Percentiles rank a stretch among this genome's conserved stretches.
These are phyloP conservation scores for Suillus brevipes DNA, from an alignment of 768 basidiomycete genomes.

Conservation along the genomic window DNA sequence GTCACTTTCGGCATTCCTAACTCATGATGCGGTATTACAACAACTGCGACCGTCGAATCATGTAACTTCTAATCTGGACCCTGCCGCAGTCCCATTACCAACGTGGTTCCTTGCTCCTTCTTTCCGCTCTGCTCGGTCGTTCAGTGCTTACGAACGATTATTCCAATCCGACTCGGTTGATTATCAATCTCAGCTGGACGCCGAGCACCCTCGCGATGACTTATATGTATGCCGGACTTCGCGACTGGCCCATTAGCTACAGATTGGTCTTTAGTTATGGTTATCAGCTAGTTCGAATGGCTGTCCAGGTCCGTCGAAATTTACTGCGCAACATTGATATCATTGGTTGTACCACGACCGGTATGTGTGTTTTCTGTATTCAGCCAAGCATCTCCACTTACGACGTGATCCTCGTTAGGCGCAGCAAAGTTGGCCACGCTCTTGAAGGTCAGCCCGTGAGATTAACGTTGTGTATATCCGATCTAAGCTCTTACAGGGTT, in stretches of 20 bases:
- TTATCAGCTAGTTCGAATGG: not conserved
- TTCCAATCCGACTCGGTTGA: conserved; percentile 35
- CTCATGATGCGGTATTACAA: conserved; percentile 42
- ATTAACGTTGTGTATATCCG: not conserved
- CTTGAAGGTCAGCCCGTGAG: conserved; percentile 44
- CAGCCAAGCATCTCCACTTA: not conserved
- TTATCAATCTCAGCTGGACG: conserved; percentile 17
- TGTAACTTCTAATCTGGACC: conserved; percentile 15
- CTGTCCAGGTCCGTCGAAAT: conserved; percentile 49
- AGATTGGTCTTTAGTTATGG: conserved; percentile 35
- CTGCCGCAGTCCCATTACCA: conserved; percentile 32
- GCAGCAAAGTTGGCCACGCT: conserved; percentile 66
- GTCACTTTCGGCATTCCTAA: conserved; percentile 71
- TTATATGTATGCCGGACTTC: conserved; percentile 26
- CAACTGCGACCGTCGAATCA: conserved; percentile 16
- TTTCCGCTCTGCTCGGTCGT: conserved; percentile 55
- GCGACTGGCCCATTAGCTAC: conserved; percentile 14
- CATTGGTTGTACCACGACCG: conserved; percentile 78
- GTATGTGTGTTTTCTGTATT: conserved; percentile 34
- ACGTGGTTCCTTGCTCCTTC: conserved; percentile 68
- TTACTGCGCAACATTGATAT: conserved; percentile 57
- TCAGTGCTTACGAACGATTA: conserved; percentile 50
- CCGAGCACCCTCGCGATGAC: conserved; percentile 30
- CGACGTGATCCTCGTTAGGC: conserved; percentile 37
- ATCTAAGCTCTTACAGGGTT: conserved; percentile 38